A percentile compares a stretch with the other conserved stretches of the same genome.
phyloP scores from a whole-genome alignment of 495 filamentous ascomycete genomes.

The Talaromyces ruber region DNA sequence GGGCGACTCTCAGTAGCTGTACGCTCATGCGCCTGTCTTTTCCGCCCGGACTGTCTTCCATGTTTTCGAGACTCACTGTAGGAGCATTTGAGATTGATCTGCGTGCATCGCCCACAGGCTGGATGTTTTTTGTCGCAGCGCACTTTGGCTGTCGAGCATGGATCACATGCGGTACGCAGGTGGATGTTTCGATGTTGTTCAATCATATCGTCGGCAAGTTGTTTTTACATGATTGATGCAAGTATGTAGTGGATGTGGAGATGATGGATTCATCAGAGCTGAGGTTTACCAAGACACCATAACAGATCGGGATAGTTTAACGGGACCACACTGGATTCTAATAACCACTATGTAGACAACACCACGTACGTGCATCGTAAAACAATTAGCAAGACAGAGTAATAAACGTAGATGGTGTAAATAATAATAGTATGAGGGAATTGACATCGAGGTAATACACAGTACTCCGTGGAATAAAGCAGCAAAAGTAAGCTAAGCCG shows the following conservation, averaged over 20 bases:
- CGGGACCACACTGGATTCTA: neutral
- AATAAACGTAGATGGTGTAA: too few species aligned
- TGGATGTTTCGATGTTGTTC: neutral
- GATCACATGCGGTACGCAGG: slow-evolving; percentile 2
- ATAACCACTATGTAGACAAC: neutral
- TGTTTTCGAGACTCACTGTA: slow-evolving; percentile 3
- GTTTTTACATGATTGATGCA: neutral
- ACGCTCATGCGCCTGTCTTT: neutral
- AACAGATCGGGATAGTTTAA: neutral
- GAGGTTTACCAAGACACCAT: neutral
- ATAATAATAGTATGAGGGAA: too few species aligned
- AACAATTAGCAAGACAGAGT: too few species aligned
- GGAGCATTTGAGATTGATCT: neutral
- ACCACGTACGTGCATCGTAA: neutral
- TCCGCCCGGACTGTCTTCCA: neutral
- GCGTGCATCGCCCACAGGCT: neutral
- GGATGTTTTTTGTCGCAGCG: slow-evolving; percentile 2
- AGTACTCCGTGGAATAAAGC: too few species aligned
- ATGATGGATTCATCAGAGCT: too few species aligned
- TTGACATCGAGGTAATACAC: too few species aligned
- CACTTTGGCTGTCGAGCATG: neutral
- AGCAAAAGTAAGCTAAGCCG: neutral
- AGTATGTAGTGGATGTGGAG: too few species aligned
- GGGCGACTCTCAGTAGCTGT: neutral
- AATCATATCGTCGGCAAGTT: neutral